phyloP scores from a whole-genome alignment of 2,329 filamentous ascomycete genomes.

The Cladosporium sp. region DNA sequence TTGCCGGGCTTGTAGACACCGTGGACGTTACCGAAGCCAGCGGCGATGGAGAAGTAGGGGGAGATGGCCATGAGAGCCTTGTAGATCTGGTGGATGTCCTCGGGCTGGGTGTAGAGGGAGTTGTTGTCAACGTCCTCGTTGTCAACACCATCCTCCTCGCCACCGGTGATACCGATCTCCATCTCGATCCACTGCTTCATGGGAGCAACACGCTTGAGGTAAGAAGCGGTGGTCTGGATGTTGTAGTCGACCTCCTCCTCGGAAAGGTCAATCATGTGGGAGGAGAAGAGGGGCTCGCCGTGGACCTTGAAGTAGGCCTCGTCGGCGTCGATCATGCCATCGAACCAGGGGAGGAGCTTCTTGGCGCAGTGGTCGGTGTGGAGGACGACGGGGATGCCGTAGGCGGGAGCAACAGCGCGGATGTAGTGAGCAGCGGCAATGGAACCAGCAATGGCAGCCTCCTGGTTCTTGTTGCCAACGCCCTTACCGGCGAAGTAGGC shows the following conservation, averaged over 20 bases:
- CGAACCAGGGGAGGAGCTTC: conserved; percentile 97
- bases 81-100: conserved; percentile 92
- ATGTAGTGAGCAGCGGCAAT: conserved; percentile 92
- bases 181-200: conserved; percentile 99
- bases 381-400: conserved; percentile 86
- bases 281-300: conserved; percentile 88
- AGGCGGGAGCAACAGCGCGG: conserved; percentile 77
- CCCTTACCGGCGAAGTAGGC: conserved; percentile 60
- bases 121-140: conserved; percentile 97
- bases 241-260: conserved; percentile 90
- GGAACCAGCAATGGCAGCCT: conserved; percentile 81
- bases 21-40: conserved; percentile 98
- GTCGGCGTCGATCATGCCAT: conserved; percentile 91
- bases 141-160: conserved; percentile 97
- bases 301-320: conserved; percentile 92
- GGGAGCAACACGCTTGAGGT: conserved; percentile 88
- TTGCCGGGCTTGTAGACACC: conserved; percentile 98
- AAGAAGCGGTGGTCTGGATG: conserved; percentile 84
- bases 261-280: conserved; percentile 97
- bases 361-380: conserved; percentile 99
- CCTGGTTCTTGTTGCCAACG: conserved; percentile 76
- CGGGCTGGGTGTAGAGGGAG: conserved; percentile 94
- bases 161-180: conserved; percentile 93
- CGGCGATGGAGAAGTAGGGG: conserved; percentile 96
- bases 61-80: conserved; percentile 79